Evolutionary conservation across 306 rosid species (phyloP).

Genomic region (Vicia villosa): DNA sequence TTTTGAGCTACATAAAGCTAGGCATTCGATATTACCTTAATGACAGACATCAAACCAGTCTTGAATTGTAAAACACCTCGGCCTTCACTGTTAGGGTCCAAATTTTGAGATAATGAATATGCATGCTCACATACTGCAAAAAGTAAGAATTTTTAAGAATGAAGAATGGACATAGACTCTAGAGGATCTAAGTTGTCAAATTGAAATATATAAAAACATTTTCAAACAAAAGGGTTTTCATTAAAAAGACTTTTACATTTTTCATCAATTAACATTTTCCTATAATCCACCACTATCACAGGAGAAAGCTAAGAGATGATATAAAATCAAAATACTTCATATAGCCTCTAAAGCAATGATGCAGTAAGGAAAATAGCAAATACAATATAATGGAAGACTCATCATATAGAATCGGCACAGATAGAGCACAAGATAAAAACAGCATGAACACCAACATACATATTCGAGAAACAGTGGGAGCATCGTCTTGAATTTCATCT

Average conservation of each 20-base stretch:
- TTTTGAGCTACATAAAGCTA: conserved; percentile 9
- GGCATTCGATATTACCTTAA: conserved; percentile 61
- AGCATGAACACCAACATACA: conserved; percentile 46
- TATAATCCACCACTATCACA: conserved; percentile 5
- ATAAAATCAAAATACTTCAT: conserved; percentile 3
- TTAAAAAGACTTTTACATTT: background rate
- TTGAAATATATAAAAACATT: background rate
- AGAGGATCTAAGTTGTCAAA: conserved; percentile 6
- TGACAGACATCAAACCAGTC: conserved; percentile 95
- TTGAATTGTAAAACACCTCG: conserved; percentile 97
- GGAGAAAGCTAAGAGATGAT: conserved; percentile 24
- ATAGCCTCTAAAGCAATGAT: conserved; percentile 12
- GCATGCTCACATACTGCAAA: conserved; percentile 96
- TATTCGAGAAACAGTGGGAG: conserved; percentile 80
- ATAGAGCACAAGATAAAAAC: conserved; percentile 23
- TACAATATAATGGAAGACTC: background rate
- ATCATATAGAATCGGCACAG: background rate
- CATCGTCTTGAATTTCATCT: conserved; percentile 92
- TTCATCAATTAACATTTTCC: conserved; percentile 13
- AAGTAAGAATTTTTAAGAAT: conserved; percentile 31
- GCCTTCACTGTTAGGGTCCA: conserved; percentile 98
- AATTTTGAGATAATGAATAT: conserved; percentile 78
- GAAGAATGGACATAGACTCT: background rate
- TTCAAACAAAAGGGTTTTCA: background rate
- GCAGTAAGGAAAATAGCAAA: background rate